Evolutionary conservation across 345 rosid genomes (phyloP).

Genomic region (Boechera divaricarpa): DNA sequence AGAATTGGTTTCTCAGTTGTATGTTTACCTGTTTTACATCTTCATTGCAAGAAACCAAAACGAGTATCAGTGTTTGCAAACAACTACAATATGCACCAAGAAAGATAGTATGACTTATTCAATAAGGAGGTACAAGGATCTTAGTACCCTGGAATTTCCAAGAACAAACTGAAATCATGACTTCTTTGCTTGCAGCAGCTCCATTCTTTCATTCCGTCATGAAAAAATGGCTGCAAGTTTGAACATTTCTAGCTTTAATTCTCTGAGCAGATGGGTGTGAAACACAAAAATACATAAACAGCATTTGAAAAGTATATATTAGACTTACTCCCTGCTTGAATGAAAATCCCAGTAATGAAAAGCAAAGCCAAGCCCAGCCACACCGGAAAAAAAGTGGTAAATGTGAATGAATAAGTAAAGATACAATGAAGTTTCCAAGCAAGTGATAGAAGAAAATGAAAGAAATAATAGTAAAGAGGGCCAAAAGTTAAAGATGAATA

Average conservation of each 20-base stretch:
- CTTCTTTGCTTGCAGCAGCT: conserved; percentile 98
- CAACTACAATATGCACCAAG: not conserved
- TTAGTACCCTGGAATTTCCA: conserved; percentile 86
- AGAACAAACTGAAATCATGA: conserved; percentile 83
- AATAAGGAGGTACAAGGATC: not conserved
- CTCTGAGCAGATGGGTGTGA: conserved; percentile 9
- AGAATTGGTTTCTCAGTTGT: conserved; percentile 85
- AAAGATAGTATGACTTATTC: not conserved
- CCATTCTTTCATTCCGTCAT: conserved; percentile 98
- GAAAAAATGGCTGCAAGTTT: conserved; percentile 77
- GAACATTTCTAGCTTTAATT: conserved; percentile 17
- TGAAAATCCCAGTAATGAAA: conserved; percentile 24
- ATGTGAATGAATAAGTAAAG: not conserved
- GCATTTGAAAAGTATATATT: conserved; percentile 13
- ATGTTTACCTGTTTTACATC: conserved; percentile 95
- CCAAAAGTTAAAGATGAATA: not conserved
- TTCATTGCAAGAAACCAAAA: conserved; percentile 49
- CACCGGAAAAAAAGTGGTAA: conserved; percentile 21
- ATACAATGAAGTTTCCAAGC: not conserved
- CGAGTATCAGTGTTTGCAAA: not conserved
- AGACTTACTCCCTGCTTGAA: conserved; percentile 75
- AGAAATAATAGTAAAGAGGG: not conserved
- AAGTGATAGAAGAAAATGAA: not conserved
- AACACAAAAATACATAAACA: conserved; percentile 4
- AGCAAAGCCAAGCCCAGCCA: not conserved